These are phyloP conservation scores for Hyphodiscus hymeniophilus DNA, from an alignment of 495 filamentous ascomycete genomes.

Conservation along the genomic window DNA sequence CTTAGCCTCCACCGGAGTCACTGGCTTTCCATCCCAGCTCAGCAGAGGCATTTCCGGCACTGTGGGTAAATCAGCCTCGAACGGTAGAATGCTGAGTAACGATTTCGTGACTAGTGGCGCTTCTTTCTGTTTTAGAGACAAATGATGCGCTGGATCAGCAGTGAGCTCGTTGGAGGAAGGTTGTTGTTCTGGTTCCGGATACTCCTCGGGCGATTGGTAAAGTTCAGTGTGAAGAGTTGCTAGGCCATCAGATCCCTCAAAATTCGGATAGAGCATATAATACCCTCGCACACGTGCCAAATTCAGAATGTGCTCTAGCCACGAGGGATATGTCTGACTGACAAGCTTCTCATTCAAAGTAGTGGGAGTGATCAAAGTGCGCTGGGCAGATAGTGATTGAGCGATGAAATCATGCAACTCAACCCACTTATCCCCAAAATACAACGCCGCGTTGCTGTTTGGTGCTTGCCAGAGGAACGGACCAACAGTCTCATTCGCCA, in stretches of 20 bases:
- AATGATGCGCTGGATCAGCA: conserved; percentile 18
- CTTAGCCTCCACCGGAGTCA: neutral
- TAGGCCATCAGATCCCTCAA: conserved; percentile 39
- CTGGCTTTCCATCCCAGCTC: conserved; percentile 15
- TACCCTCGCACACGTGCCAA: conserved; percentile 66
- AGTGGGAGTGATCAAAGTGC: conserved; percentile 21
- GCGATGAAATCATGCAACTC: conserved; percentile 71
- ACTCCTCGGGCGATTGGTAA: conserved; percentile 64
- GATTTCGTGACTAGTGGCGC: conserved; percentile 11
- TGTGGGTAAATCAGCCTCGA: conserved; percentile 10
- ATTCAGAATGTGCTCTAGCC: conserved; percentile 68
- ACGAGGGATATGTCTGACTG: conserved; percentile 60
- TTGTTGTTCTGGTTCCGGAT: conserved; percentile 18
- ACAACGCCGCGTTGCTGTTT: conserved; percentile 68
- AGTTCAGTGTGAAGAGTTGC: conserved; percentile 68
- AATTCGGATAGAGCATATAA: conserved; percentile 63
- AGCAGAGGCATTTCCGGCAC: conserved; percentile 15
- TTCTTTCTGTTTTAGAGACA: conserved; percentile 16
- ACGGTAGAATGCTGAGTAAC: conserved; percentile 16
- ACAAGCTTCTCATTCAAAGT: conserved; percentile 37
- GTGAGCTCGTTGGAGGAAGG: conserved; percentile 7
- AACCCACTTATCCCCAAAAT: conserved; percentile 75
- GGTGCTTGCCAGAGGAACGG: conserved; percentile 79
- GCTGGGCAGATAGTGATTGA: conserved; percentile 40
- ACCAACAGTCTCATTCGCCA: conserved; percentile 15